A percentile compares a stretch with the other conserved stretches of the same genome.
phyloP scores from a whole-genome alignment of 192 early-diverging fungal species.

The Backusella macrospora region DNA sequence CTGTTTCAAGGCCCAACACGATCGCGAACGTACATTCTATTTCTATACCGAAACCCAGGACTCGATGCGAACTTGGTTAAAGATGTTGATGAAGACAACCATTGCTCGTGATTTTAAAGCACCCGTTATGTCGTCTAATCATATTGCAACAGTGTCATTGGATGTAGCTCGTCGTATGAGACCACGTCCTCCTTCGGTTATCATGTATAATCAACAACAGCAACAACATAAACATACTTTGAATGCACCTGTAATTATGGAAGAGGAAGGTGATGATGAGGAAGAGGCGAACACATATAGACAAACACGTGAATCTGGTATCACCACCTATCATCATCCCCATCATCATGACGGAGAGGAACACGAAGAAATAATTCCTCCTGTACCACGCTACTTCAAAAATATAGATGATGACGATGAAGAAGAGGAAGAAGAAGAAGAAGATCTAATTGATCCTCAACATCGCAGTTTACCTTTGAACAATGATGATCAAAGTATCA shows the following conservation, averaged over 20 bases:
- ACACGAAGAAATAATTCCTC: not conserved
- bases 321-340: constrained; percentile 12
- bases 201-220: constrained; percentile 30
- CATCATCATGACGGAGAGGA: not conserved
- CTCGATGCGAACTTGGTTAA: constrained; percentile 58
- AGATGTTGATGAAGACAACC: constrained; percentile 62
- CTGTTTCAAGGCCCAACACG: constrained; percentile 62
- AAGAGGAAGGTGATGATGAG: constrained; percentile 21
- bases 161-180: constrained; percentile 52
- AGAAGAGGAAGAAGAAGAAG: constrained; percentile 26
- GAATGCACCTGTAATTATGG: constrained; percentile 23
- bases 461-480: constrained; percentile 13
- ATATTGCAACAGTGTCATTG: constrained; percentile 54
- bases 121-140: constrained; percentile 59
- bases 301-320: constrained; percentile 32
- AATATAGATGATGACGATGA: not conserved
- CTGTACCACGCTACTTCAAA: not conserved
- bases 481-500: not conserved
- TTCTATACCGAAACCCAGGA: constrained; percentile 58
- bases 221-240: not conserved
- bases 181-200: constrained; percentile 50
- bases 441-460: constrained; percentile 38
- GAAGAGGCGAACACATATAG: constrained; percentile 5
- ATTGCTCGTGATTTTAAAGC: constrained; percentile 58
- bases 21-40: constrained; percentile 56